These are phyloP conservation scores for Scalesia atractyloides DNA, from an alignment of 129 eudicot genomes.

Conservation along the genomic window DNA sequence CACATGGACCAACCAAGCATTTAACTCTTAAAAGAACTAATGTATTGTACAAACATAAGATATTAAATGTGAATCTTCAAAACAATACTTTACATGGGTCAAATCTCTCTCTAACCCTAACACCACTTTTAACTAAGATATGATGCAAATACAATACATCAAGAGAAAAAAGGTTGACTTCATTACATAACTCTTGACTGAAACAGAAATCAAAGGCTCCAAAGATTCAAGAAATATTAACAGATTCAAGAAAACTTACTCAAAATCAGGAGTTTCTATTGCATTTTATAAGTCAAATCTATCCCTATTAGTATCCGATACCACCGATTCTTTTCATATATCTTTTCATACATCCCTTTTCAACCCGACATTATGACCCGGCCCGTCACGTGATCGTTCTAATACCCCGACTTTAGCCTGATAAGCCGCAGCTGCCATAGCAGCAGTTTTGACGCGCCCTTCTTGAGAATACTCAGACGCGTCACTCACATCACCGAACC, in stretches of 20 bases:
- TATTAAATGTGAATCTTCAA: constrained; percentile 32
- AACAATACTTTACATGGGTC: constrained; percentile 35
- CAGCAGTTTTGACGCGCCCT: constrained; percentile 57
- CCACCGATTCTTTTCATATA: constrained; percentile 25
- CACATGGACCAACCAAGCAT: too few relatives aligned
- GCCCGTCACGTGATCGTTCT: constrained; percentile 44
- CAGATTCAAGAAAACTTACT: constrained; percentile 39
- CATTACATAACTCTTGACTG: constrained; percentile 32
- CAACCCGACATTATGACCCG: constrained; percentile 39
- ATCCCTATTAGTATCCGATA: constrained; percentile 34
- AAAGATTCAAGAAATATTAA: constrained; percentile 38
- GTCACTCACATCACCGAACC: constrained; percentile 53
- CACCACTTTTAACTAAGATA: constrained; percentile 6
- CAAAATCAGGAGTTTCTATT: constrained; percentile 27
- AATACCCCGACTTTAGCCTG: constrained; percentile 71
- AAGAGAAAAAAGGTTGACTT: not conserved
- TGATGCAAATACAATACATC: not conserved
- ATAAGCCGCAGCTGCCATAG: constrained; percentile 59
- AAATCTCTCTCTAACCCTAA: constrained; percentile 15
- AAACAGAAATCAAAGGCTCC: constrained; percentile 14
- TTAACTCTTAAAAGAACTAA: constrained; percentile 23
- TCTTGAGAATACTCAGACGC: constrained; percentile 59
- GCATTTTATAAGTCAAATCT: constrained; percentile 34
- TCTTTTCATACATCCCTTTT: constrained; percentile 55
- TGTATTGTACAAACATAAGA: constrained; percentile 38